phyloP scores from a whole-genome alignment of 805 yeast species.

The Ogataea methanolica region DNA sequence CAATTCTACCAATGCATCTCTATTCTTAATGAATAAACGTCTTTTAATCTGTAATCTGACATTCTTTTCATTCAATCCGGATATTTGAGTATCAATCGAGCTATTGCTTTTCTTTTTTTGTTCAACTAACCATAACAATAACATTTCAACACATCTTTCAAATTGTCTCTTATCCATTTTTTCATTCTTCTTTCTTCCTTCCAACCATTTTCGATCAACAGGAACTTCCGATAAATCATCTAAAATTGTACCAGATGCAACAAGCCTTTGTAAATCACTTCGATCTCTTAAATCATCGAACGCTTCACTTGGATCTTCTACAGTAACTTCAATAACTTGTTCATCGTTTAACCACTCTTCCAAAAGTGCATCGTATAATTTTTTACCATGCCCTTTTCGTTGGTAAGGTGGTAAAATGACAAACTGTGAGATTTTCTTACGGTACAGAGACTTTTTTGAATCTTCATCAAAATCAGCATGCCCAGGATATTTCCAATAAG shows the following conservation, averaged over 20 bases:
- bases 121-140: conserved; percentile 39
- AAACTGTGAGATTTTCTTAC: conserved; percentile 86
- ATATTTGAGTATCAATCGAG: conserved; percentile 6
- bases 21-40: conserved; percentile 73
- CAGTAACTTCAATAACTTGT: conserved; percentile 64
- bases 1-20: conserved; percentile 66
- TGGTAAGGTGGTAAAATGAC: conserved; percentile 83
- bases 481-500: conserved; percentile 73
- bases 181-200: conserved; percentile 31
- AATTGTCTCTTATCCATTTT: conserved; percentile 80
- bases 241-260: conserved; percentile 27
- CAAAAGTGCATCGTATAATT: conserved; percentile 54
- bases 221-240: conserved; percentile 24
- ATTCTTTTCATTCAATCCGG: conserved; percentile 27
- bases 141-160: conserved; percentile 73
- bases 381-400: conserved; percentile 64
- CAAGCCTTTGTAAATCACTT: conserved; percentile 58
- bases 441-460: conserved; percentile 25
- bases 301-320: conserved; percentile 91
- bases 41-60: conserved; percentile 63
- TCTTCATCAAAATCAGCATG: conserved; percentile 40
- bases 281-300: conserved; percentile 90
- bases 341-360: conserved; percentile 51
- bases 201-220: conserved; percentile 34
- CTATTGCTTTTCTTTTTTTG: conserved; percentile 17